phyloP scores from a whole-genome alignment of 2,329 filamentous ascomycete species.

The Ciborinia camelliae region DNA sequence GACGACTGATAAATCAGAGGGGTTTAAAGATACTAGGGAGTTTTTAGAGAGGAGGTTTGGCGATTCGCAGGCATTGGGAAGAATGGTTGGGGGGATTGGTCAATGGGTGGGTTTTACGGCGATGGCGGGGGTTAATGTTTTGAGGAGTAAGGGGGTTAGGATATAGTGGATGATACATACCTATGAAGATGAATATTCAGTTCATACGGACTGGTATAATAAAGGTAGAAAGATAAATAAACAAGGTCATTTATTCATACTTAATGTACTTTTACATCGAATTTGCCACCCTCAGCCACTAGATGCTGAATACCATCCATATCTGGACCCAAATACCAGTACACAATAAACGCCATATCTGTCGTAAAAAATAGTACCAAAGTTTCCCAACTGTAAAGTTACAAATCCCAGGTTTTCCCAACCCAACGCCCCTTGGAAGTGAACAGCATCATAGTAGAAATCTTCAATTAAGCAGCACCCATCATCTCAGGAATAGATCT shows the following conservation, averaged over 20 bases:
- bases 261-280: not conserved
- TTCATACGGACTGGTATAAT: not conserved
- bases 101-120: slow-evolving; percentile 83
- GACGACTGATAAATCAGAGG: slow-evolving; percentile 76
- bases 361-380: not conserved
- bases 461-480: not conserved
- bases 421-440: not conserved
- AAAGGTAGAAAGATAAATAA: not conserved
- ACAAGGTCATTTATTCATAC: slow-evolving; percentile 11
- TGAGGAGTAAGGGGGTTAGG: slow-evolving; percentile 82
- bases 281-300: not conserved
- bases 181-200: not conserved
- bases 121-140: slow-evolving; percentile 71
- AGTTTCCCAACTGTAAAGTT: not conserved
- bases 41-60: slow-evolving; percentile 71
- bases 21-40: slow-evolving; percentile 71
- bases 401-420: not conserved
- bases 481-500: slow-evolving; percentile 32
- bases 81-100: slow-evolving; percentile 59
- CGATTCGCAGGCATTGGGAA: slow-evolving; percentile 63
- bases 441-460: not conserved
- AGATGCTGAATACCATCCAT: not conserved
- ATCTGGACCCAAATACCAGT: not conserved
- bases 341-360: slow-evolving; percentile 5
- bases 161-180: slow-evolving; percentile 43